phyloP scores from a whole-genome alignment of 2,329 filamentous ascomycete species.

The Lecanicillium sp. region DNA sequence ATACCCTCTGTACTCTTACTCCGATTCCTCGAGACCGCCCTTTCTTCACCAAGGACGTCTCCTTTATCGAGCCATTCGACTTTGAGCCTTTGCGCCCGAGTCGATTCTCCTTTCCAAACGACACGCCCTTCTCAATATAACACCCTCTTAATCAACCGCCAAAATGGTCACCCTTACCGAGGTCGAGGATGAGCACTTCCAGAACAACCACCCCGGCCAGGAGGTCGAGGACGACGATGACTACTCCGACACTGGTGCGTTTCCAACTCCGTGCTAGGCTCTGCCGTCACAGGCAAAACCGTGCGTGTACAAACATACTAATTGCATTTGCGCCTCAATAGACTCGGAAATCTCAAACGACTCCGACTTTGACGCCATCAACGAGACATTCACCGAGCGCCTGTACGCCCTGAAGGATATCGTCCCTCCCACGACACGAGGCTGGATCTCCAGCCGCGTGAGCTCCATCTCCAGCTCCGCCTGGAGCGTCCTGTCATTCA shows the following conservation, averaged over 20 bases:
- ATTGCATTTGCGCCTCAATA: slow-evolving; percentile 23
- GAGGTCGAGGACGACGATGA: slow-evolving; percentile 88
- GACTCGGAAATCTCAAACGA: slow-evolving; percentile 82
- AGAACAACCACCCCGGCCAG: slow-evolving; percentile 57
- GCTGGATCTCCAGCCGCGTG: slow-evolving; percentile 55
- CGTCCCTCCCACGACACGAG: slow-evolving; percentile 63
- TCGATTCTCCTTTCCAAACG: neutral
- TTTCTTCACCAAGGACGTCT: too few relatives aligned
- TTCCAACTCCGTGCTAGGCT: neutral
- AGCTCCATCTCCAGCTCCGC: slow-evolving; percentile 41
- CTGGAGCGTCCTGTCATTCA: slow-evolving; percentile 56
- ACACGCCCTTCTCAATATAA: slow-evolving; percentile 3
- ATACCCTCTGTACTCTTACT: neutral
- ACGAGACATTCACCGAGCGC: slow-evolving; percentile 59
- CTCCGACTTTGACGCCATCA: slow-evolving; percentile 55
- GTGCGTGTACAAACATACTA: neutral
- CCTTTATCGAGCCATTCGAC: neutral
- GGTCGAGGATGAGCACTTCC: slow-evolving; percentile 94
- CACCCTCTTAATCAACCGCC: slow-evolving; percentile 15
- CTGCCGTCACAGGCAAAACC: neutral
- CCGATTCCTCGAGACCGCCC: too few relatives aligned
- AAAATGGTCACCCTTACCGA: slow-evolving; percentile 95
- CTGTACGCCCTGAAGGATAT: slow-evolving; percentile 69
- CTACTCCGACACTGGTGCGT: slow-evolving; percentile 85
- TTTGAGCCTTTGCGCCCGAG: neutral